These are phyloP conservation scores for Penicillium sp. DNA, from an alignment of 2,329 filamentous ascomycete species.

Conservation along the genomic window DNA sequence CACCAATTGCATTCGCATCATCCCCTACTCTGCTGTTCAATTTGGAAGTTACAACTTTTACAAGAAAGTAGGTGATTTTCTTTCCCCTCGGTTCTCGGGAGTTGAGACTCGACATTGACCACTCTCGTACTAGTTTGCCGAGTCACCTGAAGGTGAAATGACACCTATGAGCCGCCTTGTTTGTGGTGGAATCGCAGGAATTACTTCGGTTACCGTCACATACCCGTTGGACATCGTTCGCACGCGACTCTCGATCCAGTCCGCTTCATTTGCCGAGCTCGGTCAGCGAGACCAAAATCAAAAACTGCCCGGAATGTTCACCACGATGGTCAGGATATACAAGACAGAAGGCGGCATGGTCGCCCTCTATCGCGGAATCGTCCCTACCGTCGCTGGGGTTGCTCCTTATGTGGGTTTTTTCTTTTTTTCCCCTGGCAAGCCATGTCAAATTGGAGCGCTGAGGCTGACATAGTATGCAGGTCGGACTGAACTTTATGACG, in stretches of 20 bases:
- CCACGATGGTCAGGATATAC: constrained; percentile 78
- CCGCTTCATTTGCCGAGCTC: constrained; percentile 84
- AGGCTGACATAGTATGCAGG: constrained; percentile 46
- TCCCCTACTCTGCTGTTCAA: constrained; percentile 96
- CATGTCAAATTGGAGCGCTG: neutral
- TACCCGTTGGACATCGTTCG: constrained; percentile 98
- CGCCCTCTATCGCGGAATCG: constrained; percentile 88
- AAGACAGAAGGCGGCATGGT: constrained; percentile 77
- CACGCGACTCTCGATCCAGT: constrained; percentile 91
- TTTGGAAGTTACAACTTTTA: constrained; percentile 99
- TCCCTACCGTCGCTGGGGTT: constrained; percentile 90
- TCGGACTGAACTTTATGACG: constrained; percentile 97
- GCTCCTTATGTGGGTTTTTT: constrained; percentile 71
- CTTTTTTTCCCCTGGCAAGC: too few relatives aligned
- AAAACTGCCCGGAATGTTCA: constrained; percentile 87
- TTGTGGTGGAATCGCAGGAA: constrained; percentile 88
- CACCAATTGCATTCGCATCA: constrained; percentile 96
- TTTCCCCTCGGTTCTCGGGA: neutral
- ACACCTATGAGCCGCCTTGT: constrained; percentile 68
- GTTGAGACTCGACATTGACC: constrained; percentile 10
- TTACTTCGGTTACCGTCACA: constrained; percentile 91
- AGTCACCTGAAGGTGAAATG: constrained; percentile 70
- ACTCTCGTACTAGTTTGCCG: constrained; percentile 59
- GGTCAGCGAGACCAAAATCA: constrained; percentile 53
- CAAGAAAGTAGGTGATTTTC: constrained; percentile 64